A percentile compares a stretch with the other conserved stretches of the same genome.
Conservation (phyloP, 2,329 filamentous ascomycete species). For the Hypoxylon sp. region DNA sequence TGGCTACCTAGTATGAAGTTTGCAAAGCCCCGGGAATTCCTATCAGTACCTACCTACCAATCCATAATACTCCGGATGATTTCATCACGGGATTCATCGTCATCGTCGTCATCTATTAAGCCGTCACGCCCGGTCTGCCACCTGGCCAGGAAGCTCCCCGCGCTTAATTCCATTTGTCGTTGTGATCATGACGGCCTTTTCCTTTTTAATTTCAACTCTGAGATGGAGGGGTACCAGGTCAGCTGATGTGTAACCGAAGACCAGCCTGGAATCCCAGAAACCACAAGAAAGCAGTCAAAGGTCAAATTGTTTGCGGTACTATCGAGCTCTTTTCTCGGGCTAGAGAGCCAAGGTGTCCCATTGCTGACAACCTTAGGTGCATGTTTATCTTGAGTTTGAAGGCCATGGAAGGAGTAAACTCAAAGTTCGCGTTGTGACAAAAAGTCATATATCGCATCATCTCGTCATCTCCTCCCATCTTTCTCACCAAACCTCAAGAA, state of each 20-base stretch:
- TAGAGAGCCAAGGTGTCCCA: conserved; percentile 2
- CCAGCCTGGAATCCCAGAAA: conserved; percentile 7
- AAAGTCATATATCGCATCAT: conserved; percentile 28
- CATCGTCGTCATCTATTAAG: conserved; percentile 32
- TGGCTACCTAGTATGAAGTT: conserved; percentile 11
- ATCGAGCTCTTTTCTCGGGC: not conserved
- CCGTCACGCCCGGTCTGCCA: conserved; percentile 29
- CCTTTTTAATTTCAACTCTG: not conserved
- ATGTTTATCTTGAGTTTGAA: not conserved
- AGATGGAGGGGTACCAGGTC: conserved; percentile 24
- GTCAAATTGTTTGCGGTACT: not conserved
- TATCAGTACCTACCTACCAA: conserved; percentile 5
- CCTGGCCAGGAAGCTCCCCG: conserved; percentile 26
- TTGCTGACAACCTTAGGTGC: conserved; percentile 1
- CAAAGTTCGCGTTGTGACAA: conserved; percentile 16
- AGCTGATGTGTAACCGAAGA: conserved; percentile 29
- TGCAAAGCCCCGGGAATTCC: conserved; percentile 11
- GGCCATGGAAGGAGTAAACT: conserved; percentile 4
- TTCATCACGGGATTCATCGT: conserved; percentile 34
- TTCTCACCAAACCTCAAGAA: not conserved
- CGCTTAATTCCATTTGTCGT: conserved; percentile 15
- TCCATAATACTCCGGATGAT: conserved; percentile 30
- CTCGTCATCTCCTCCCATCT: not conserved
- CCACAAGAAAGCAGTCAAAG: conserved; percentile 22
- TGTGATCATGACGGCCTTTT: conserved; percentile 25